These are phyloP conservation scores for Trametes coccinea DNA, from an alignment of 768 basidiomycete species.

Conservation along the genomic window DNA sequence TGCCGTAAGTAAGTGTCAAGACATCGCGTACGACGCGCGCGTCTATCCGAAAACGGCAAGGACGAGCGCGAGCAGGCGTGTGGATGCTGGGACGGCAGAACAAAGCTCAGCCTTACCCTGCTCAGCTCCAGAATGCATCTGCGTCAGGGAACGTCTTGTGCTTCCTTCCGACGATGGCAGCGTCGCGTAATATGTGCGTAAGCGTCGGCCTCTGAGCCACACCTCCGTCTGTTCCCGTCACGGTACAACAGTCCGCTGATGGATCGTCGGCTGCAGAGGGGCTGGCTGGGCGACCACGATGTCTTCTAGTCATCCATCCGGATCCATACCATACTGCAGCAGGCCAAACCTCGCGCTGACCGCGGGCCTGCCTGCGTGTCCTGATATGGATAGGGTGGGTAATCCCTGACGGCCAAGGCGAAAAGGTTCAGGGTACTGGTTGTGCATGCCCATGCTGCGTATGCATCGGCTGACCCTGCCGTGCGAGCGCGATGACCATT, in stretches of 20 bases:
- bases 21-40: background rate
- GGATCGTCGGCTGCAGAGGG: conserved; percentile 20
- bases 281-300: background rate
- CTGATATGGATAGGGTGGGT: background rate
- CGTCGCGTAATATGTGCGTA: conserved; percentile 11
- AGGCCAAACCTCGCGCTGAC: background rate
- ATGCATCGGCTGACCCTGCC: conserved; percentile 7
- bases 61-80: conserved; percentile 1
- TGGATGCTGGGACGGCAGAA: background rate
- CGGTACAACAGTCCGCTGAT: conserved; percentile 8
- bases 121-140: background rate
- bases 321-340: background rate
- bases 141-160: background rate
- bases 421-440: background rate
- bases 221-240: background rate
- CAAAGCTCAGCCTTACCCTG: background rate
- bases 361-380: background rate
- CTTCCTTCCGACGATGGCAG: conserved; percentile 1
- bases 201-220: conserved; percentile 1
- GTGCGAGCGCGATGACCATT: conserved; percentile 1
- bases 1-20: background rate
- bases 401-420: conserved; percentile 4
- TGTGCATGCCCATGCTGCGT: background rate
- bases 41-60: background rate
- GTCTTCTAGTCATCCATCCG: conserved; percentile 12